Percentiles rank a stretch among this genome's conserved stretches.
Conservation (phyloP, 805 yeast genomes). For the Citeromyces matritensis region DNA sequence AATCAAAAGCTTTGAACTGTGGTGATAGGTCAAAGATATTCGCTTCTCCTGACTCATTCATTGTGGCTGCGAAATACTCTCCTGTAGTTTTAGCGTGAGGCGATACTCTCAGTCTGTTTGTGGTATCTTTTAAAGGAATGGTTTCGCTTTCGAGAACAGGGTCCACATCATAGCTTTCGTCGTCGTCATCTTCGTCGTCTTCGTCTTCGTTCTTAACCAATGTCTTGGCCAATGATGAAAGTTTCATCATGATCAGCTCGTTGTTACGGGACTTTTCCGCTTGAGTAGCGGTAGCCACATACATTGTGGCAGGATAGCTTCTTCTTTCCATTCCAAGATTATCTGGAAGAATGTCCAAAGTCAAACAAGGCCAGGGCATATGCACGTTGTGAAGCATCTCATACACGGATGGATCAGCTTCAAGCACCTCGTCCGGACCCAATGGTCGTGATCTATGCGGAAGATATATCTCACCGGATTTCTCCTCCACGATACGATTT, state of each 20-base stretch:
- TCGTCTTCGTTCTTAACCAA: conserved; percentile 72
- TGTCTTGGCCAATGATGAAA: conserved; percentile 74
- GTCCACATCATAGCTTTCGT: conserved; percentile 49
- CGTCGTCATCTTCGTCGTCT: conserved; percentile 58
- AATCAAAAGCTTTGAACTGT: conserved; percentile 71
- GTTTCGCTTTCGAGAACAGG: conserved; percentile 81
- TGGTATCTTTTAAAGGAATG: conserved; percentile 66
- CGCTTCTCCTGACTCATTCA: conserved; percentile 86
- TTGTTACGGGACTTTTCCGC: conserved; percentile 80
- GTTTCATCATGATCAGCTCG: conserved; percentile 71
- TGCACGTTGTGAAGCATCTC: conserved; percentile 93
- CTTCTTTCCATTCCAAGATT: conserved; percentile 78
- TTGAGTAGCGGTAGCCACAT: conserved; percentile 86
- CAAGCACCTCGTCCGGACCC: conserved; percentile 91
- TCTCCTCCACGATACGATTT: conserved; percentile 19
- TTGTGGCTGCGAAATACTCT: conserved; percentile 75
- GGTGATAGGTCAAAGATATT: conserved; percentile 68
- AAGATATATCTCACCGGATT: conserved; percentile 41
- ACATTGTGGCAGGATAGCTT: conserved; percentile 75
- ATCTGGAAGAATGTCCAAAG: conserved; percentile 83
- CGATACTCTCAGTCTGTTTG: conserved; percentile 76
- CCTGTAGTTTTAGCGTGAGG: conserved; percentile 65
- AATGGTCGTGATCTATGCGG: conserved; percentile 84
- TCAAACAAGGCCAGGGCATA: conserved; percentile 94
- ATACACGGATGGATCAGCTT: conserved; percentile 92